Evolutionary conservation across 352 stramenopile species (phyloP).

Genomic region (Globisporangium nunn): DNA sequence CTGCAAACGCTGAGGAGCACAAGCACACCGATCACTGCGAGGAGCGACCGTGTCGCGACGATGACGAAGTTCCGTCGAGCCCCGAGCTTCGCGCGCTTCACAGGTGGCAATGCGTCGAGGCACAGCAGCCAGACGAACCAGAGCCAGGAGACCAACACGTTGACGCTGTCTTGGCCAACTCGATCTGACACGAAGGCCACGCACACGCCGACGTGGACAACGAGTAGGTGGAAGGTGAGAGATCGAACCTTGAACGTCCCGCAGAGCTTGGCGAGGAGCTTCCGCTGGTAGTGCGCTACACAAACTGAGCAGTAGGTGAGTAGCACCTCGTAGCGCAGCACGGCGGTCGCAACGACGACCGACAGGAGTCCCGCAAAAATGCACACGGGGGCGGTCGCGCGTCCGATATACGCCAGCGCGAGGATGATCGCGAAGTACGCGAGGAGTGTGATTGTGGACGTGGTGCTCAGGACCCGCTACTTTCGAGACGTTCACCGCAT

Average conservation of each 20-base stretch:
- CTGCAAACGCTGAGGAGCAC: neutral
- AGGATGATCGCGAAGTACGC: neutral
- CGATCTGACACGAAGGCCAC: conserved; percentile 8
- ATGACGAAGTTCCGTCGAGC: conserved; percentile 2
- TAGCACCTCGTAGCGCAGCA: conserved; percentile 2
- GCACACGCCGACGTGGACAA: conserved; percentile 13
- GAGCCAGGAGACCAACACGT: conserved; percentile 6
- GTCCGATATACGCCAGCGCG: neutral
- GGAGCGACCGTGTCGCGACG: conserved; percentile 3
- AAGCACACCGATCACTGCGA: neutral
- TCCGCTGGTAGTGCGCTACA: conserved; percentile 5
- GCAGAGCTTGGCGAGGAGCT: conserved; percentile 5
- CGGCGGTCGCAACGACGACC: neutral
- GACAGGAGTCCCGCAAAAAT: neutral
- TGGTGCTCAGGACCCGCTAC: neutral
- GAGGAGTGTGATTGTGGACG: neutral
- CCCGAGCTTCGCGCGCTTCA: conserved; percentile 6
- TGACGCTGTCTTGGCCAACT: conserved; percentile 3
- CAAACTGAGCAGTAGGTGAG: neutral
- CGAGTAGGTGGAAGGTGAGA: conserved; percentile 15
- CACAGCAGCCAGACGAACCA: conserved; percentile 17
- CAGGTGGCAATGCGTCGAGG: conserved; percentile 17
- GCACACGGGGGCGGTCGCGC: neutral
- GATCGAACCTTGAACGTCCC: conserved; percentile 24
- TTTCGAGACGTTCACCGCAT: neutral